These are phyloP conservation scores for Alnus glutinosa DNA, from an alignment of 306 rosid genomes.

Conservation along the genomic window DNA sequence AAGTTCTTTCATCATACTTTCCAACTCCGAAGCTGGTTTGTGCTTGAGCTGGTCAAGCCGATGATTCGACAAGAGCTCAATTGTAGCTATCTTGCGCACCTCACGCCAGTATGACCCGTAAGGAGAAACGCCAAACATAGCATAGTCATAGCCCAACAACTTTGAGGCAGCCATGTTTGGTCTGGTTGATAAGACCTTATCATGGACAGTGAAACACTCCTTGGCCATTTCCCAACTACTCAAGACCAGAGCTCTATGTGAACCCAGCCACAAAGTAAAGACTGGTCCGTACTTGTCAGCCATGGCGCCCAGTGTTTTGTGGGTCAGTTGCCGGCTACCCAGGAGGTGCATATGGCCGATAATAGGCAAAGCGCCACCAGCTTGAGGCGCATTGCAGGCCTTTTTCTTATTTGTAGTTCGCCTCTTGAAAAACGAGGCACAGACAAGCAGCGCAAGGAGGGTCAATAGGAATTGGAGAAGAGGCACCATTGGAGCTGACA, in stretches of 20 bases:
- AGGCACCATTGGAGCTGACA: slow-evolving; percentile 17
- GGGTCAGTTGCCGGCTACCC: slow-evolving; percentile 19
- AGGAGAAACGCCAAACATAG: slow-evolving; percentile 40
- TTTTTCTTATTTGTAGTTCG: neutral
- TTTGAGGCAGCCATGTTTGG: slow-evolving; percentile 27
- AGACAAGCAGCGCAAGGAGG: slow-evolving; percentile 22
- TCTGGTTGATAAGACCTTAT: slow-evolving; percentile 34
- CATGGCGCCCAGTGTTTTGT: slow-evolving; percentile 30
- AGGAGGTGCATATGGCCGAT: slow-evolving; percentile 43
- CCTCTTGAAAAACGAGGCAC: slow-evolving; percentile 11
- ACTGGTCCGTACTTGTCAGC: slow-evolving; percentile 40
- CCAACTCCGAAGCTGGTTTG: slow-evolving; percentile 31
- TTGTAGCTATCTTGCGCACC: slow-evolving; percentile 35
- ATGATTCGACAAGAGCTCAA: slow-evolving; percentile 36
- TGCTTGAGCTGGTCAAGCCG: slow-evolving; percentile 38
- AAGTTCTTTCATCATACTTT: slow-evolving; percentile 21
- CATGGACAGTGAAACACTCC: slow-evolving; percentile 37
- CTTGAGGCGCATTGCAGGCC: slow-evolving; percentile 21
- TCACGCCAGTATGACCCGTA: slow-evolving; percentile 42
- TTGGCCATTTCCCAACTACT: slow-evolving; percentile 31
- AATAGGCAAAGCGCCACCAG: slow-evolving; percentile 37
- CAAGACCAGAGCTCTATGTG: slow-evolving; percentile 22
- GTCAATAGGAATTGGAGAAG: slow-evolving; percentile 9
- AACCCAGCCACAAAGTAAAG: slow-evolving; percentile 36
- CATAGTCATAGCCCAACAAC: slow-evolving; percentile 30